Conservation (phyloP, 345 rosid genomes). For the Gossypium herbaceum region DNA sequence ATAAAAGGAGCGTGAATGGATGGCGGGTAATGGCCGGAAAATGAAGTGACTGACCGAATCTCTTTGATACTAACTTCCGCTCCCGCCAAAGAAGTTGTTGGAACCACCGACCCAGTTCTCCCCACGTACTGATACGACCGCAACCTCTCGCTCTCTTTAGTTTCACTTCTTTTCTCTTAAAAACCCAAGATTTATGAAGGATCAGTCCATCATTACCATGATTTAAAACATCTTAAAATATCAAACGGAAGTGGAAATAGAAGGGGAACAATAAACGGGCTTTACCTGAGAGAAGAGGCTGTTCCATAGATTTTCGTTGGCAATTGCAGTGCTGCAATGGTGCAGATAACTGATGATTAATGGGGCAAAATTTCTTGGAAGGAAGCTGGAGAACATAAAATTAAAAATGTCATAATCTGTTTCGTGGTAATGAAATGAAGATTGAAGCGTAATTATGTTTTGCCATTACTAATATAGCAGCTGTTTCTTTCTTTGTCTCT, state of each 20-base stretch:
- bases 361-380: conserved; percentile 20
- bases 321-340: not conserved
- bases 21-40: conserved; percentile 58
- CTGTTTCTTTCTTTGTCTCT: no score
- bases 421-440: not conserved
- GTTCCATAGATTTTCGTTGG: conserved; percentile 5
- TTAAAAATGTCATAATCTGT: not conserved
- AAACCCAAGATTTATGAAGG: not conserved
- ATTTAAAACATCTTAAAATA: not conserved
- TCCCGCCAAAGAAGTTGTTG: conserved; percentile 60
- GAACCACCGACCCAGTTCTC: conserved; percentile 57
- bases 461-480: no score
- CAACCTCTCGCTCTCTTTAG: conserved; percentile 51
- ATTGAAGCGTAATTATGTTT: not conserved
- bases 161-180: conserved; percentile 45
- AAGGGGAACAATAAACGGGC: not conserved
- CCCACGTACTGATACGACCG: conserved; percentile 72
- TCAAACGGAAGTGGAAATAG: not conserved
- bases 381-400: conserved; percentile 10
- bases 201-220: not conserved
- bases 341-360: not conserved
- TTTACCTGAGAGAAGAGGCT: conserved; percentile 21
- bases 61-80: conserved; percentile 80
- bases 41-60: conserved; percentile 68
- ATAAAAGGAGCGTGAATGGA: conserved; percentile 68